Percentiles rank a stretch among this genome's conserved stretches.
phyloP scores from a whole-genome alignment of 2,329 filamentous ascomycete species.

The Monilinia polystroma region DNA sequence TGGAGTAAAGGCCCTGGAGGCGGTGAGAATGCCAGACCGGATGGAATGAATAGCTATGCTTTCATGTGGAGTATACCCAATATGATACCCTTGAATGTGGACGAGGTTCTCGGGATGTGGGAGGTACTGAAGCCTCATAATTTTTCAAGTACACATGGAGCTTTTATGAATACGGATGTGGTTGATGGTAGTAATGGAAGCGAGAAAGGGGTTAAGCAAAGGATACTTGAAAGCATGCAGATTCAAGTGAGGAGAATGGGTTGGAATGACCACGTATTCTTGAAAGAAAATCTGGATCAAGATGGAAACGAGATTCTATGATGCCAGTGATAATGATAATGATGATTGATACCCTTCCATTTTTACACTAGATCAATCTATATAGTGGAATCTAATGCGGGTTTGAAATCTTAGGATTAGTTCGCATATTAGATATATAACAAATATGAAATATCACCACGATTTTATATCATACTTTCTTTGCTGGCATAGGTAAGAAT shows the following conservation, averaged over 20 bases:
- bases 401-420: background rate
- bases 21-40: constrained; percentile 43
- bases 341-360: background rate
- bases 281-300: constrained; percentile 31
- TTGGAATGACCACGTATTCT: constrained; percentile 33
- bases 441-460: too few relatives aligned
- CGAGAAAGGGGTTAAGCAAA: constrained; percentile 51
- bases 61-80: constrained; percentile 81
- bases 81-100: constrained; percentile 66
- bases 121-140: constrained; percentile 57
- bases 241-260: constrained; percentile 56
- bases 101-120: constrained; percentile 69
- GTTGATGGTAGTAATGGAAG: constrained; percentile 44
- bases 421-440: background rate
- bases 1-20: constrained; percentile 49
- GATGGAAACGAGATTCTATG: constrained; percentile 11
- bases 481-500: too few relatives aligned
- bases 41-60: constrained; percentile 54
- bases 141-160: constrained; percentile 67
- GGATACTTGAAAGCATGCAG: constrained; percentile 74
- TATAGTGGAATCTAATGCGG: background rate
- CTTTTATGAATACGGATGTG: constrained; percentile 64
- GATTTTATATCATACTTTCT: too few relatives aligned
- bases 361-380: background rate
- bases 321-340: constrained; percentile 9